Evolutionary conservation across 257 asterid genomes (phyloP).

Genomic region (Solanum rostratum): DNA sequence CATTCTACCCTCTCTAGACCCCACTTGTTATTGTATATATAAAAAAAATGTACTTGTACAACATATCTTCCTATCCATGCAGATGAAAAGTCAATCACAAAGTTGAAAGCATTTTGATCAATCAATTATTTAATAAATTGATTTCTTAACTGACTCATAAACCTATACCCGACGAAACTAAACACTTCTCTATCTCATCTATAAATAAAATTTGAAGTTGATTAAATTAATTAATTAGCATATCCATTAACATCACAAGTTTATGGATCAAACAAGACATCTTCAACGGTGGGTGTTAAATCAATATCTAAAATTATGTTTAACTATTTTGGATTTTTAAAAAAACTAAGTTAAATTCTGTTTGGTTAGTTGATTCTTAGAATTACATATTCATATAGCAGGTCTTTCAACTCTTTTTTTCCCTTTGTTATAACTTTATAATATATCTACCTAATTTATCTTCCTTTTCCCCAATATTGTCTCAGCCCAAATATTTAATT

Average conservation of each 20-base stretch:
- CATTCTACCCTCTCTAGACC: no score
- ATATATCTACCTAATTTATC: background rate
- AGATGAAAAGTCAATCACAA: conserved; percentile 53
- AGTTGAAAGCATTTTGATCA: conserved; percentile 18
- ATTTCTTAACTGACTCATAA: conserved; percentile 71
- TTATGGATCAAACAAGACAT: conserved; percentile 50
- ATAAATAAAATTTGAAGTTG: background rate
- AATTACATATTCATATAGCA: background rate
- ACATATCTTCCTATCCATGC: conserved; percentile 19
- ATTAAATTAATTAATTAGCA: background rate
- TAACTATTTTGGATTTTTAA: background rate
- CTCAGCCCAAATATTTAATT: background rate
- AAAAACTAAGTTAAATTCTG: conserved; percentile 1
- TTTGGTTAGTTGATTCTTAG: background rate
- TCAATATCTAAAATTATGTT: conserved; percentile 34
- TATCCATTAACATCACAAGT: conserved; percentile 44
- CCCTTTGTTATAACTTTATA: background rate
- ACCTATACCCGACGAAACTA: conserved; percentile 53
- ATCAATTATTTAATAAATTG: conserved; percentile 16
- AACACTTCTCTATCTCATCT: conserved; percentile 10
- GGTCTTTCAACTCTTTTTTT: background rate
- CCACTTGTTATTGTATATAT: no score
- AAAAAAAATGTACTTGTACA: background rate
- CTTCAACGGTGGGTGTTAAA: conserved; percentile 62
- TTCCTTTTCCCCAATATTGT: no score